Evolutionary conservation across 495 filamentous ascomycete species (phyloP), one percentile per base, ranked within the genome.

Genomic region (Penicillium malachiteum): DNA sequence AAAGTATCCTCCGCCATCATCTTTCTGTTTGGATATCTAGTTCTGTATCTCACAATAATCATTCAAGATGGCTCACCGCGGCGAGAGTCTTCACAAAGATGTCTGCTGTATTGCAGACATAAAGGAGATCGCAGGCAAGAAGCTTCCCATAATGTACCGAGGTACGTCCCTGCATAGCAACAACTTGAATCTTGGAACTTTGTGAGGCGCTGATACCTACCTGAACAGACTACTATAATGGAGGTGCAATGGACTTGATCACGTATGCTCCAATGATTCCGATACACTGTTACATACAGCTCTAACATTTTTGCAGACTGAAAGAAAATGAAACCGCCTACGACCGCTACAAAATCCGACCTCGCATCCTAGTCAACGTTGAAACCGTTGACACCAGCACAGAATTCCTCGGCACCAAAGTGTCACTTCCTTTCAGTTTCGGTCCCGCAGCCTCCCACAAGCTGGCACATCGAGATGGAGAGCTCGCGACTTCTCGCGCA

Each of bases 361-460:
- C 82, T 6, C 73, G 83, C n/a, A 71, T 84, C 13, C 69, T 86
- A 0, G 64, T 70, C 48, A 77, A 85, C 56, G 80, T 84, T 26
- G 74, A 72, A 16, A 66, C 68, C 0, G 62, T 81, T 31, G 80
- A 84, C 57, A 78, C 76, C 7, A 73, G 67, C 13, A 78, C 74
- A 0, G 66, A 66, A 8, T 66, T 84, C 7, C 77, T 84, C 35
- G 79, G 75, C 2, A 62, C 52, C 16, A 67, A 67, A 52, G 79
- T 85, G 50, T 76, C 83, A 50, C 84, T 92, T 34, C 91, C 91
- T 13, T 91, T 94, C 70, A 93, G 94, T 63, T 87, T 96, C 32
- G 91, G 89, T 12, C 91, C 91, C 7, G 92, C 91, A 32, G 91
- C 90, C 4, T 81, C 92, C 5, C 90, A 91, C 46, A 92, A 94